Evolutionary conservation across 2,329 filamentous ascomycete genomes (phyloP).

Genomic region (Aspergillus sp.): DNA sequence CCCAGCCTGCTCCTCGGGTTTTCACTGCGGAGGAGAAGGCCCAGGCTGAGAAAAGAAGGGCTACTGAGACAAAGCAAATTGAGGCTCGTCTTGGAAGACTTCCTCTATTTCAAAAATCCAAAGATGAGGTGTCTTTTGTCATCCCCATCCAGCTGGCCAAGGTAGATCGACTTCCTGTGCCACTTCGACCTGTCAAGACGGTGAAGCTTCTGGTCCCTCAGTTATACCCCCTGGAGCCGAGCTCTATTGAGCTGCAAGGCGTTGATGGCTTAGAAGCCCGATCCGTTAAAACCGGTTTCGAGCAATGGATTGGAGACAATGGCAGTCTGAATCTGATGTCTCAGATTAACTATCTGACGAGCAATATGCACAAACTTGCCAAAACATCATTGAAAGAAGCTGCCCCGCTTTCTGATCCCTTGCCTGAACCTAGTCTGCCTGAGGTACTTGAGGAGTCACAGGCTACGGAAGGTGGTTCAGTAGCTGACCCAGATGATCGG

Average conservation of each 20-base stretch:
- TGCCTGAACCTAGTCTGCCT: constrained; percentile 3
- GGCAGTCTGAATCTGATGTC: constrained; percentile 63
- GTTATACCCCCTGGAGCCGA: constrained; percentile 66
- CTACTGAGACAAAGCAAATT: constrained; percentile 65
- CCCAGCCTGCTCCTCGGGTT: constrained; percentile 40
- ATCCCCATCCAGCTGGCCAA: constrained; percentile 65
- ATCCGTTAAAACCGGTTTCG: constrained; percentile 62
- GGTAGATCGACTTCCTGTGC: constrained; percentile 54
- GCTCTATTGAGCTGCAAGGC: constrained; percentile 62
- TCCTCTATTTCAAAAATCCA: constrained; percentile 62
- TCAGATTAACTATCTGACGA: constrained; percentile 68
- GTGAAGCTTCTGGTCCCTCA: constrained; percentile 65
- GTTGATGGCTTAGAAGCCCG: constrained; percentile 57
- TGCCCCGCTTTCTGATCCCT: constrained; percentile 7
- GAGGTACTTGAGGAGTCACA: constrained; percentile 11
- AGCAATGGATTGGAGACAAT: constrained; percentile 52
- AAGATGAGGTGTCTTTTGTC: constrained; percentile 66
- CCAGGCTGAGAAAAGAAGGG: constrained; percentile 59
- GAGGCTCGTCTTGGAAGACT: constrained; percentile 69
- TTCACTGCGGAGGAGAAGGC: constrained; percentile 58
- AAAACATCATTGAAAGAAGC: constrained; percentile 44
- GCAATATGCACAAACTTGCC: constrained; percentile 65
- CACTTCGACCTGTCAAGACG: constrained; percentile 58
- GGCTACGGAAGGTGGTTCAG: constrained; percentile 6
- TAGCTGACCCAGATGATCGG: constrained; percentile 40